A percentile compares a stretch with the other conserved stretches of the same genome.
These are phyloP conservation scores for Aspergillus luchuensis DNA, from an alignment of 2,329 filamentous ascomycete species.

Conservation along the genomic window DNA sequence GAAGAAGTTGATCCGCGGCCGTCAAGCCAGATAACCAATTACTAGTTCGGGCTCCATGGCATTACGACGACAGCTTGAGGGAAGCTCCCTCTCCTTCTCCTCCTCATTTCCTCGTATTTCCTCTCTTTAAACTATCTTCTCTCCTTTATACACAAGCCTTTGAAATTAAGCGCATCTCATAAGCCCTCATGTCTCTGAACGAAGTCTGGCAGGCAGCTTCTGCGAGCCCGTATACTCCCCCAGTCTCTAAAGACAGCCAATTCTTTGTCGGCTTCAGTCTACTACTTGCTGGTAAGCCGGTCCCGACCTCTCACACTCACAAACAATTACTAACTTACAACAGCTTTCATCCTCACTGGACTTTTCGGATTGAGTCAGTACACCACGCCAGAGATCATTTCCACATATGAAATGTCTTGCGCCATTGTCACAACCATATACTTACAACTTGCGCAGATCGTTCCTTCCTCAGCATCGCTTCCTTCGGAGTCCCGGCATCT, in stretches of 20 bases:
- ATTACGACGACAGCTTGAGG: constrained; percentile 12
- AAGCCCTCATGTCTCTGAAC: constrained; percentile 66
- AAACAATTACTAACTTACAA: constrained; percentile 15
- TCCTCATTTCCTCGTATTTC: neutral
- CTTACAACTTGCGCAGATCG: constrained; percentile 63
- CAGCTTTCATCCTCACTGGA: constrained; percentile 69
- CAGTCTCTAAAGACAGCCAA: constrained; percentile 78
- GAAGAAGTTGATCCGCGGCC: constrained; percentile 25
- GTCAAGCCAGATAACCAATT: constrained; percentile 26
- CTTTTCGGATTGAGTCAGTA: constrained; percentile 82
- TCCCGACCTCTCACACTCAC: neutral
- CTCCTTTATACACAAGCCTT: constrained; percentile 2
- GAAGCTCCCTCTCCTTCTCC: constrained; percentile 13
- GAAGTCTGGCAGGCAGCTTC: constrained; percentile 93
- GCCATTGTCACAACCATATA: neutral
- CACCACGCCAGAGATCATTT: neutral
- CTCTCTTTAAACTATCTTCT: neutral
- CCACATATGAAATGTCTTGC: neutral
- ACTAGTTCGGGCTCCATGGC: neutral
- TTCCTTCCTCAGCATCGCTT: constrained; percentile 72
- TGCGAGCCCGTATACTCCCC: constrained; percentile 78
- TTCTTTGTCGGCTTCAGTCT: constrained; percentile 79
- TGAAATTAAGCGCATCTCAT: neutral
- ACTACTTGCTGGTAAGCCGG: constrained; percentile 61
- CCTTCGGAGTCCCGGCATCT: constrained; percentile 83